Conservation (phyloP, 2,329 filamentous ascomycete genomes). For the Apiospora pterosperma region DNA sequence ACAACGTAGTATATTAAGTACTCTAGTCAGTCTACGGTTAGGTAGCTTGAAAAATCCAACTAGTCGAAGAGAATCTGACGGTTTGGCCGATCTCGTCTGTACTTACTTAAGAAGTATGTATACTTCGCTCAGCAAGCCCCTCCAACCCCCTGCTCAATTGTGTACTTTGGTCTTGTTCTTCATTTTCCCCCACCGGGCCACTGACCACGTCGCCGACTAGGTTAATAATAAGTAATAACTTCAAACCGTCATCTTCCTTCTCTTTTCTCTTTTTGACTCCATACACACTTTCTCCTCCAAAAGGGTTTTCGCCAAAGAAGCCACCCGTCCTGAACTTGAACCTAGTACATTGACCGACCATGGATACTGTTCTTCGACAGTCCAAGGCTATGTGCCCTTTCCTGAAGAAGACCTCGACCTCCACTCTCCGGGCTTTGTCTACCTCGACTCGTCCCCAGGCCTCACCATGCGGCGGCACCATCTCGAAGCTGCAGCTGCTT, state of each 20-base stretch:
- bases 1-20: no score
- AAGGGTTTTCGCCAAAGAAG: background rate
- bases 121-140: background rate
- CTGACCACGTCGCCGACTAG: background rate
- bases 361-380: slow-evolving; percentile 94
- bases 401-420: slow-evolving; percentile 88
- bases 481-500: slow-evolving; percentile 94
- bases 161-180: background rate
- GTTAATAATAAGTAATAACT: background rate
- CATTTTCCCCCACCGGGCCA: background rate
- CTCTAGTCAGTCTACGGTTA: background rate
- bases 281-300: background rate
- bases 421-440: slow-evolving; percentile 85
- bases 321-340: background rate
- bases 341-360: slow-evolving; percentile 36
- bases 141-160: background rate
- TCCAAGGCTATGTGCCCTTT: slow-evolving; percentile 98
- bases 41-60: no score
- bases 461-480: slow-evolving; percentile 82
- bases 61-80: no score
- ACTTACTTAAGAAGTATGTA: no score
- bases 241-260: background rate
- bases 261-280: background rate
- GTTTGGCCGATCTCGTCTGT: no score
- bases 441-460: slow-evolving; percentile 64